Conservation (phyloP, 164 flowering plant species). For the Berberis thunbergii region DNA sequence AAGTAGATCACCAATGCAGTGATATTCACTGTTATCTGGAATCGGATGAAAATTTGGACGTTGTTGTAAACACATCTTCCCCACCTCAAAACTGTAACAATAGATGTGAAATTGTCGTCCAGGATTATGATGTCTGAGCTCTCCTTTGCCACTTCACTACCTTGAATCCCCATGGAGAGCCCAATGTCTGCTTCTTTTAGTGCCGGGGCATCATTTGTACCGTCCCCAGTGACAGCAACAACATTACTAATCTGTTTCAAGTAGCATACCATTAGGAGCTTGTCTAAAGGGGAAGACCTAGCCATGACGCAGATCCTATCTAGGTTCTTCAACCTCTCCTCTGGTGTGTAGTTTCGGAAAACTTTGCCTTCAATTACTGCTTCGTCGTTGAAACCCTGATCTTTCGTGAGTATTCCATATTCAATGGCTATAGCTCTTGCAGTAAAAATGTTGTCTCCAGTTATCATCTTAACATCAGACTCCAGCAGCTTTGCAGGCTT, state of each 20-base stretch:
- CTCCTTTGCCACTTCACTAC: slow-evolving; percentile 67
- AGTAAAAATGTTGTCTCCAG: slow-evolving; percentile 57
- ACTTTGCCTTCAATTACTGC: slow-evolving; percentile 42
- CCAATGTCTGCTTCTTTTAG: slow-evolving; percentile 55
- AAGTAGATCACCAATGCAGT: slow-evolving; percentile 55
- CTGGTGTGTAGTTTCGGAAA: slow-evolving; percentile 35
- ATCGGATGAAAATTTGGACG: slow-evolving; percentile 68
- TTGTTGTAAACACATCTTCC: slow-evolving; percentile 34
- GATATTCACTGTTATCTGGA: slow-evolving; percentile 57
- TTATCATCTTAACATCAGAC: slow-evolving; percentile 52
- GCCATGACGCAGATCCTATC: slow-evolving; percentile 58
- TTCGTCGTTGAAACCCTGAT: slow-evolving; percentile 12
- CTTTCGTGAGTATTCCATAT: slow-evolving; percentile 41
- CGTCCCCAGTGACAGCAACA: slow-evolving; percentile 70
- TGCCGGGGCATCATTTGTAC: slow-evolving; percentile 64
- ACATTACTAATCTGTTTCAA: slow-evolving; percentile 53
- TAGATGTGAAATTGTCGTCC: slow-evolving; percentile 53
- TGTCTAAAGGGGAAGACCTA: slow-evolving; percentile 60
- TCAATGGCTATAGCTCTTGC: slow-evolving; percentile 59
- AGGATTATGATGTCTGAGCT: slow-evolving; percentile 58
- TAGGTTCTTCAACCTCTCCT: slow-evolving; percentile 36
- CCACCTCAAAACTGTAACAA: slow-evolving; percentile 44
- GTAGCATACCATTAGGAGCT: slow-evolving; percentile 54
- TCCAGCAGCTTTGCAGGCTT: slow-evolving; percentile 41
- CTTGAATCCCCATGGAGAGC: slow-evolving; percentile 62